Conservation (phyloP, 2,329 filamentous ascomycete species). For the Hypomyces rosellus region DNA sequence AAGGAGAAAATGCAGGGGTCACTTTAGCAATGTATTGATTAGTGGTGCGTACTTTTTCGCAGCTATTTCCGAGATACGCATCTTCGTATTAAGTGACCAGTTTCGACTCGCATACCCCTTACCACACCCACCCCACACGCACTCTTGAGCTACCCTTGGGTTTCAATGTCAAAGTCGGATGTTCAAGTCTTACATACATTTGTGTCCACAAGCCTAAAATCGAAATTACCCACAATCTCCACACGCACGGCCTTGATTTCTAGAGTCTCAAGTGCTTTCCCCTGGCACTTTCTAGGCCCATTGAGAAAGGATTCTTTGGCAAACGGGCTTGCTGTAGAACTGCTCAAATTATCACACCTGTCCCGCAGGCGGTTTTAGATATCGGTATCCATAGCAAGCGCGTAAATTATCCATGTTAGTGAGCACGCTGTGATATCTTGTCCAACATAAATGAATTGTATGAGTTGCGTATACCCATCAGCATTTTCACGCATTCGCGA, state of each 20-base stretch:
- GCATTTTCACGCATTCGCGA: too few relatives aligned
- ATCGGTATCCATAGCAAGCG: conserved; percentile 32
- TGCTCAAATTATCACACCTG: conserved; percentile 14
- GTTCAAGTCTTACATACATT: conserved; percentile 19
- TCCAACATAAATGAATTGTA: conserved; percentile 21
- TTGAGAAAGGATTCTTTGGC: conserved; percentile 32
- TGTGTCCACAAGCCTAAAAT: conserved; percentile 11
- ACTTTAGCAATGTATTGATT: too few relatives aligned
- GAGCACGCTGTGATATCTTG: conserved; percentile 40
- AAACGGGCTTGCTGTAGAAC: conserved; percentile 21
- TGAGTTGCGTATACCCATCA: neutral
- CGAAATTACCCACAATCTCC: conserved; percentile 26
- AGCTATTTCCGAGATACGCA: too few relatives aligned
- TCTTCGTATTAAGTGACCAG: too few relatives aligned
- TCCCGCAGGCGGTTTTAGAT: conserved; percentile 32
- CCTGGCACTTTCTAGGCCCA: conserved; percentile 33
- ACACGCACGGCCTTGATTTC: conserved; percentile 33
- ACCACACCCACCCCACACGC: neutral
- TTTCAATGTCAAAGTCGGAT: conserved; percentile 21
- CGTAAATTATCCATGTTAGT: conserved; percentile 36
- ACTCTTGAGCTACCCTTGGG: conserved; percentile 14
- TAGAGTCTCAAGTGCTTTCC: conserved; percentile 28
- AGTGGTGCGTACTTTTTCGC: too few relatives aligned
- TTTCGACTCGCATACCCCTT: too few relatives aligned
- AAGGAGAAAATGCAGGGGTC: too few relatives aligned